Evolutionary conservation across 2,329 filamentous ascomycete species (phyloP), one percentile per base, ranked within the genome.

Genomic region (Mycosphaerella sp.): DNA sequence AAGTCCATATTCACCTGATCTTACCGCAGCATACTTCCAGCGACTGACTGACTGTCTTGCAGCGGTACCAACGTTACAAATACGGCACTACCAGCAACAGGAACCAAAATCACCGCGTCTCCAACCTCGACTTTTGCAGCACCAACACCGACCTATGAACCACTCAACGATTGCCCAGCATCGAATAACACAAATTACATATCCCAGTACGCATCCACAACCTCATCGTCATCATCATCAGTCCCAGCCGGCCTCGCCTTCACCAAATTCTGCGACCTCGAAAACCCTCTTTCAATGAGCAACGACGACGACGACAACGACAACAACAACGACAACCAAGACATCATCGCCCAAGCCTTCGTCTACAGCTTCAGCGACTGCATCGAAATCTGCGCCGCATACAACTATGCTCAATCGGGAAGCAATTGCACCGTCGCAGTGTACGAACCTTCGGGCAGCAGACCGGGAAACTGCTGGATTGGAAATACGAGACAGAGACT

Each of bases 321-420:
- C 21, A 21, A 21, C 21, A 4, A 21, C 21, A 21, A 21, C 21
- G 3, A 21, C 21, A 48, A 59, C n/a, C 51, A 57, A 21, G 57
- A 54, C 10, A 59, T 69, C 39, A 55, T 29, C 26, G 26, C 63
- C 4, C 57, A 64, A 51, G 67, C 65, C 6, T 71, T 64, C 56
- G 68, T 69, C 14, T 71, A 70, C 59, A 64, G 59, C 50, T 67
- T 71, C 57, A 57, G 58, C 56, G 69, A 71, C 52, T 71, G 69
- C 60, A 62, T 70, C 29, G 67, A 70, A 50, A 23, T 69, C 38
- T 71, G 69, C 57, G 66, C 68, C 10, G 60, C 62, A 26, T 61
- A 64, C 56, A 70, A 70, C 43, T 62, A 53, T 53, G 60, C 55
- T 46, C 53, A 58, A 42, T 51, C 46, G 11, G 54, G 43, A 17